A percentile compares a stretch with the other conserved stretches of the same genome.
Evolutionary conservation across 73 alveolate species (phyloP).

Genomic region (Tetrahymena malaccensis): DNA sequence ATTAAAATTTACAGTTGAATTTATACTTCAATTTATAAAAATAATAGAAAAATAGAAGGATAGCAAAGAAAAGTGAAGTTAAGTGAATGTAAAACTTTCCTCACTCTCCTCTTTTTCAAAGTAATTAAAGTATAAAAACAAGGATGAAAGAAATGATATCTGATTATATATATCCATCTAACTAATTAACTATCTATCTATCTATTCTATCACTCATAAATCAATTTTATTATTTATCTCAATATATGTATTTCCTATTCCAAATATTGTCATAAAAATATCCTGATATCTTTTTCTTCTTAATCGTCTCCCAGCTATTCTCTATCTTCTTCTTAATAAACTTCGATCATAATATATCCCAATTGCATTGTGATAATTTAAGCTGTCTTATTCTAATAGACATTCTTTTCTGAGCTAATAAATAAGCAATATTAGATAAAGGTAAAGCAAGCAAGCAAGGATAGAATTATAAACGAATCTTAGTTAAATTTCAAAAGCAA

Average conservation of each 20-base stretch:
- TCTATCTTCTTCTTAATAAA: background rate
- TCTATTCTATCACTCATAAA: background rate
- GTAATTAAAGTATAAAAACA: background rate
- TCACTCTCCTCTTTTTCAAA: background rate
- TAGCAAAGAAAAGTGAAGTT: background rate
- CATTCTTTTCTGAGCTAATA: too few relatives aligned
- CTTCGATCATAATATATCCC: background rate
- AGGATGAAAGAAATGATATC: background rate
- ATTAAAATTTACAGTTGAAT: background rate
- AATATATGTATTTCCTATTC: background rate
- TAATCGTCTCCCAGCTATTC: background rate
- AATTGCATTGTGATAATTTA: too few relatives aligned
- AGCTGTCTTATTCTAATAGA: too few relatives aligned
- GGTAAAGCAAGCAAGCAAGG: too few relatives aligned
- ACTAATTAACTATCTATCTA: too few relatives aligned
- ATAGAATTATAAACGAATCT: too few relatives aligned
- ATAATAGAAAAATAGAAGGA: background rate
- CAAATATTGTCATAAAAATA: background rate
- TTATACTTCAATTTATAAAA: too few relatives aligned
- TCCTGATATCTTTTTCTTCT: background rate
- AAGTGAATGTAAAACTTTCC: background rate
- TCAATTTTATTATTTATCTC: background rate
- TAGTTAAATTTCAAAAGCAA: too few relatives aligned
- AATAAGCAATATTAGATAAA: too few relatives aligned
- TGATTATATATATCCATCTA: background rate